Conservation (phyloP, 768 basidiomycete species). For the Rossbeevera mucosa region DNA sequence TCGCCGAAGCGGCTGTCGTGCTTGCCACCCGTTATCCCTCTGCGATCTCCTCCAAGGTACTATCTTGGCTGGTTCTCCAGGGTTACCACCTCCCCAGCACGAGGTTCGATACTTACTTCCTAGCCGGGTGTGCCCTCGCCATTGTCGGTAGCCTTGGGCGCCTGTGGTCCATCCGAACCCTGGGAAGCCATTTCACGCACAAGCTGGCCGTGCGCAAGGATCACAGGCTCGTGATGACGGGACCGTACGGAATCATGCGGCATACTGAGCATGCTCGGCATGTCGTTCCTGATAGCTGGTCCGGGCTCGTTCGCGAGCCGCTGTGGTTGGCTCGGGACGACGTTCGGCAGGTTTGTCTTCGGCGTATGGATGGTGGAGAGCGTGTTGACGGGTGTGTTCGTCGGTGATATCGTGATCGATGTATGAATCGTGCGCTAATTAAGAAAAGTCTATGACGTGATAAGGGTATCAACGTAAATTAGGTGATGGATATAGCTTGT, state of each 20-base stretch:
- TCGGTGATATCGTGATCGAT: not conserved
- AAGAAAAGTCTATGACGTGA: not conserved
- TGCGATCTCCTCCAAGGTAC: not conserved
- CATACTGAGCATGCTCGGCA: not conserved
- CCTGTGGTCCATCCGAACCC: not conserved
- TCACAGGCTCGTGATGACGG: not conserved
- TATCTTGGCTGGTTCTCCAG: not conserved
- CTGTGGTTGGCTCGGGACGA: not conserved
- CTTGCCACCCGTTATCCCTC: not conserved
- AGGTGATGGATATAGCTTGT: slow-evolving; percentile 14
- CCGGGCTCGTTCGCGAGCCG: not conserved
- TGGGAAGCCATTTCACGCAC: not conserved
- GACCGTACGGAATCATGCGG: not conserved
- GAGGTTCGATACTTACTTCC: not conserved
- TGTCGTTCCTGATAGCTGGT: not conserved
- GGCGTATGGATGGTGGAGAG: not conserved
- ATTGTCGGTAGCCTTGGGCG: not conserved
- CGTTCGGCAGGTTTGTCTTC: not conserved
- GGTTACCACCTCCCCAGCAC: not conserved
- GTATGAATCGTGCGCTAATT: no score
- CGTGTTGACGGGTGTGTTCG: not conserved
- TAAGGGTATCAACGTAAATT: not conserved
- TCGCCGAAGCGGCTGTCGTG: not conserved
- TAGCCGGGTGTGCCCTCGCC: not conserved
- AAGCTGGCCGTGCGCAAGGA: not conserved